A percentile compares a stretch with the other conserved stretches of the same genome.
Conservation (phyloP, 2,329 filamentous ascomycete species). For the Lachnellula hyalina region DNA sequence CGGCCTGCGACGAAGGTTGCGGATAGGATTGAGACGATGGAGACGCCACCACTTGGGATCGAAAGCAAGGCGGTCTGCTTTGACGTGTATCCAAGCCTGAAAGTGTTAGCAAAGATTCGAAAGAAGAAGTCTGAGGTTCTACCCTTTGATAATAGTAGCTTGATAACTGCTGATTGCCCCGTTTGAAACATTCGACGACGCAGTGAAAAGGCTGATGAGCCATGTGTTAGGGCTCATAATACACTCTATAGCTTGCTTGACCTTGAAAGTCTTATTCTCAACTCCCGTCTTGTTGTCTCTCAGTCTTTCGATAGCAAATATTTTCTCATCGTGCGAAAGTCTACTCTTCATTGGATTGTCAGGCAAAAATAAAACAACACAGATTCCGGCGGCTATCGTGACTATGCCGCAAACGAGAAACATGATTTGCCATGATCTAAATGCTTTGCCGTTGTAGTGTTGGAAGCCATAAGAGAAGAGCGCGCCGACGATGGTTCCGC, state of each 20-base stretch:
- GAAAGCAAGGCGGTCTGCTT: slow-evolving; percentile 40
- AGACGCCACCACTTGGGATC: slow-evolving; percentile 39
- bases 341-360: slow-evolving; percentile 37
- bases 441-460: not conserved
- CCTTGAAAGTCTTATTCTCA: slow-evolving; percentile 33
- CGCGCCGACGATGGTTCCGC: slow-evolving; percentile 41
- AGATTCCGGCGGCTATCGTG: slow-evolving; percentile 35
- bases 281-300: slow-evolving; percentile 33
- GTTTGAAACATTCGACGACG: slow-evolving; percentile 26
- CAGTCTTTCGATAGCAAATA: slow-evolving; percentile 39
- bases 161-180: slow-evolving; percentile 38
- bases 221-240: slow-evolving; percentile 35
- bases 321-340: slow-evolving; percentile 34
- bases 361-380: slow-evolving; percentile 36
- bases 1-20: slow-evolving; percentile 34
- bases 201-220: slow-evolving; percentile 32
- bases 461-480: slow-evolving; percentile 2
- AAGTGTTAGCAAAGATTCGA: not conserved
- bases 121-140: not conserved
- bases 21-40: slow-evolving; percentile 37
- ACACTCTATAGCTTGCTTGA: slow-evolving; percentile 33
- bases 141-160: slow-evolving; percentile 35
- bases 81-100: slow-evolving; percentile 38
- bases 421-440: slow-evolving; percentile 34
- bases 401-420: slow-evolving; percentile 41